These are phyloP conservation scores for Rosellinia necatrix DNA, from an alignment of 2,329 filamentous ascomycete species.

Conservation along the genomic window DNA sequence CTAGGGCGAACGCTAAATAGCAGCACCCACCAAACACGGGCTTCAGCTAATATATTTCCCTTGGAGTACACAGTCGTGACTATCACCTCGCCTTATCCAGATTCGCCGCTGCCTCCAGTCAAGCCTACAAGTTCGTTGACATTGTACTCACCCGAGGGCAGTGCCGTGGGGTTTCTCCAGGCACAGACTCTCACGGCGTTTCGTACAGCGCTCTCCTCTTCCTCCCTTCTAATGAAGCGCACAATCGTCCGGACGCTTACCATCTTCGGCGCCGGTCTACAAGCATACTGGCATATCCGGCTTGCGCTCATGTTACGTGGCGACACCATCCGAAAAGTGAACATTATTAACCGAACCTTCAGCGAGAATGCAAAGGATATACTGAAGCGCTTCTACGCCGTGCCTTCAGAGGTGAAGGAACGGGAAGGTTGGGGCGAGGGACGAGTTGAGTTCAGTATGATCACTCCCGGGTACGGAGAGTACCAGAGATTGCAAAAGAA, in stretches of 20 bases:
- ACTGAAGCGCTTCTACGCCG: constrained; percentile 52
- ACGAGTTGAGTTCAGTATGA: constrained; percentile 70
- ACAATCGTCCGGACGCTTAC: constrained; percentile 73
- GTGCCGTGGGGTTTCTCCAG: constrained; percentile 70
- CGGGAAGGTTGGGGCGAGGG: constrained; percentile 66
- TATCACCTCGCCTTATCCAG: constrained; percentile 50
- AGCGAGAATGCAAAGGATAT: constrained; percentile 59
- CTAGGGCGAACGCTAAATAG: not conserved
- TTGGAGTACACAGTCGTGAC: constrained; percentile 62
- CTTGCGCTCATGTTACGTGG: constrained; percentile 77
- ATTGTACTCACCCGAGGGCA: constrained; percentile 66
- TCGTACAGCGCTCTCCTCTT: constrained; percentile 74
- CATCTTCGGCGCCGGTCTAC: constrained; percentile 85
- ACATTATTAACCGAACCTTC: constrained; percentile 81
- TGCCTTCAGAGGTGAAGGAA: constrained; percentile 51
- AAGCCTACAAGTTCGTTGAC: constrained; percentile 70
- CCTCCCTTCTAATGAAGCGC: constrained; percentile 68
- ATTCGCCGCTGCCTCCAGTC: constrained; percentile 43
- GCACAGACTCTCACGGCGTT: constrained; percentile 79
- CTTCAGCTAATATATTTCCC: constrained; percentile 9
- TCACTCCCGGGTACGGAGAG: constrained; percentile 74
- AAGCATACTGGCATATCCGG: constrained; percentile 94
- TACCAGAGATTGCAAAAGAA: constrained; percentile 69
- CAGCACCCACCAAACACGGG: not conserved
- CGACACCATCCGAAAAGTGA: constrained; percentile 73